These are phyloP conservation scores for Mikania micrantha DNA, from an alignment of 129 eudicot genomes.

Conservation along the genomic window DNA sequence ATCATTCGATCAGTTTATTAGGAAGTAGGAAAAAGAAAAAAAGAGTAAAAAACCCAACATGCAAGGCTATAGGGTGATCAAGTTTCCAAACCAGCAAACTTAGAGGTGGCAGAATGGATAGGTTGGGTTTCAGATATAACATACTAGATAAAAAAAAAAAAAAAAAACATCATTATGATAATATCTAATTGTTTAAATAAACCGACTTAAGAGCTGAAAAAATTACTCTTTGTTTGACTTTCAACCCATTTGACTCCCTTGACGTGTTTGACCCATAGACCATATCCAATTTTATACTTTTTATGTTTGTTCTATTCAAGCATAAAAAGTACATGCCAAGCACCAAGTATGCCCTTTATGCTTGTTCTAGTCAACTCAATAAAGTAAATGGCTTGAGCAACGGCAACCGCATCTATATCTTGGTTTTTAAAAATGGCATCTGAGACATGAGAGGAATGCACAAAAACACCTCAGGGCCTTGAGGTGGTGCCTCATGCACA, in stretches of 20 bases:
- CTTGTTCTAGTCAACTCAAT: not conserved
- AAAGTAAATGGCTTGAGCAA: not conserved
- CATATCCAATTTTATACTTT: too few relatives aligned
- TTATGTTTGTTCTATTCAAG: not conserved
- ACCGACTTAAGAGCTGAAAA: not conserved
- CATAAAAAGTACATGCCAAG: too few relatives aligned
- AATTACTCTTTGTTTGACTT: not conserved
- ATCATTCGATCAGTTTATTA: constrained; percentile 1
- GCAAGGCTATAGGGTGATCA: not conserved
- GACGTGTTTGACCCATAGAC: not conserved
- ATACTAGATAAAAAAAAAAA: too few relatives aligned
- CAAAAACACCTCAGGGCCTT: too few relatives aligned
- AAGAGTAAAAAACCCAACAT: not conserved
- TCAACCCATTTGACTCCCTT: not conserved
- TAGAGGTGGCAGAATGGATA: not conserved
- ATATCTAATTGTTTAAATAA: not conserved
- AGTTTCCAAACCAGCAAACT: not conserved
- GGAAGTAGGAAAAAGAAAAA: not conserved
- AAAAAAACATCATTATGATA: too few relatives aligned
- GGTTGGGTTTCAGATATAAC: too few relatives aligned
- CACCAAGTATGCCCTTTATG: too few relatives aligned
- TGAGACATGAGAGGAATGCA: too few relatives aligned
- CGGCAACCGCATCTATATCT: not conserved
- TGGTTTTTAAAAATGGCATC: too few relatives aligned
- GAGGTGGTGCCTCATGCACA: too few relatives aligned